phyloP scores from a whole-genome alignment of 768 basidiomycete species.

The Fibroporia radiculosa region DNA sequence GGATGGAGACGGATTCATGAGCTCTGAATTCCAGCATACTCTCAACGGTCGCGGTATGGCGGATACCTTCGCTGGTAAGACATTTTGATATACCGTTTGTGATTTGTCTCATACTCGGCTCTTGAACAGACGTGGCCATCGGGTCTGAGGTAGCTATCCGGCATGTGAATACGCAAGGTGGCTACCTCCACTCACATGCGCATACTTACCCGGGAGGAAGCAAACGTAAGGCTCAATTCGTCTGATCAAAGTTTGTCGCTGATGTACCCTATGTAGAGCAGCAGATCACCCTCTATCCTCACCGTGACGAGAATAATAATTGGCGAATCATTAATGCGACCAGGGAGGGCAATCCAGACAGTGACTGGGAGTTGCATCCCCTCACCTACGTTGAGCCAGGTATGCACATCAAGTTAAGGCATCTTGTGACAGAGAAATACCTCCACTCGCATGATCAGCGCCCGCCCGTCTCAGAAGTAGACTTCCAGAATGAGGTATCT shows the following conservation, averaged over 20 bases:
- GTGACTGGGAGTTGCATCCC: conserved; percentile 43
- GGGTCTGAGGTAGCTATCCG: conserved; percentile 81
- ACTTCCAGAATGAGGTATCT: conserved; percentile 98
- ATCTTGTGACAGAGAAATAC: conserved; percentile 72
- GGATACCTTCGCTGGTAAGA: conserved; percentile 83
- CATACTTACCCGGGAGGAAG: conserved; percentile 89
- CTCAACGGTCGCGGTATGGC: conserved; percentile 83
- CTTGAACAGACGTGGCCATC: conserved; percentile 67
- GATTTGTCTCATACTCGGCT: not conserved
- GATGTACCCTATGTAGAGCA: conserved; percentile 54
- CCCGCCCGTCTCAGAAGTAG: conserved; percentile 93
- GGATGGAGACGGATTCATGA: conserved; percentile 99
- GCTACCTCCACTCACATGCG: conserved; percentile 94
- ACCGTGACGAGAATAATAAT: conserved; percentile 93
- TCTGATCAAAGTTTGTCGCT: not conserved
- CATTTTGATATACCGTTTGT: not conserved
- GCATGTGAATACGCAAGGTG: conserved; percentile 95
- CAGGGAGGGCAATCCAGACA: conserved; percentile 29
- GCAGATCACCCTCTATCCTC: conserved; percentile 98
- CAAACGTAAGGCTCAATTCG: conserved; percentile 71
- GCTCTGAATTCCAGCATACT: conserved; percentile 96
- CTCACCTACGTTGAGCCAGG: conserved; percentile 59
- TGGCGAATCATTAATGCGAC: conserved; percentile 85
- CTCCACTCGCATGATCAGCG: conserved; percentile 95
- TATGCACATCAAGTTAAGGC: conserved; percentile 73